Evolutionary conservation across 805 yeast genomes (phyloP).

Genomic region (Saccharomycopsis selenospora): DNA sequence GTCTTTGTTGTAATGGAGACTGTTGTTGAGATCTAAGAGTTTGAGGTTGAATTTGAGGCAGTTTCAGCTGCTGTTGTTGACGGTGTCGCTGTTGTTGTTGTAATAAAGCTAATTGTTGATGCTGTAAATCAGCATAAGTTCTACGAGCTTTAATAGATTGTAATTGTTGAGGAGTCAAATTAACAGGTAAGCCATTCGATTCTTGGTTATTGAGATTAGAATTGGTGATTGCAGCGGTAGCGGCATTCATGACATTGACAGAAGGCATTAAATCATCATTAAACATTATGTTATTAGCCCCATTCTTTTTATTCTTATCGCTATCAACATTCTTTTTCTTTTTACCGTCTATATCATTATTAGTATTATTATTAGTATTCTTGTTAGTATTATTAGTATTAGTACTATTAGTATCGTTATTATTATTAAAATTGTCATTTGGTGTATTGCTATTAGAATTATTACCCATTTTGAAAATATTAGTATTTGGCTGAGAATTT

Average conservation of each 20-base stretch:
- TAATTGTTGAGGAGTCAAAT: constrained; percentile 9
- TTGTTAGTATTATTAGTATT: too few relatives aligned
- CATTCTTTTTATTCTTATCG: not conserved
- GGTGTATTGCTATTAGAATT: too few relatives aligned
- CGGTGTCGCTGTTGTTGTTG: constrained; percentile 22
- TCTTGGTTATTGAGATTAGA: constrained; percentile 5
- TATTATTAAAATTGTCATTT: too few relatives aligned
- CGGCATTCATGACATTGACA: constrained; percentile 18
- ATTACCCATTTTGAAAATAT: too few relatives aligned
- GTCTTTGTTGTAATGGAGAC: not conserved
- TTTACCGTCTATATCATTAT: too few relatives aligned
- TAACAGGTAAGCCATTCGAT: constrained; percentile 1
- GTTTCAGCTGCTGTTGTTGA: constrained; percentile 5
- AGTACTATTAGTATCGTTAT: too few relatives aligned
- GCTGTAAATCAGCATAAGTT: constrained; percentile 12
- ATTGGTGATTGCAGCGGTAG: constrained; percentile 18
- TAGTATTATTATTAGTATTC: too few relatives aligned
- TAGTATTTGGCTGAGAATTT: too few relatives aligned
- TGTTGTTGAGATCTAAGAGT: not conserved
- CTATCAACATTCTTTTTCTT: not conserved
- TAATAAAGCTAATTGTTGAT: constrained; percentile 11
- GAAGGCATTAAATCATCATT: constrained; percentile 6
- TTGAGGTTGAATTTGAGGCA: not conserved
- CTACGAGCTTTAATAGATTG: constrained; percentile 15
- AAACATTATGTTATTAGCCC: not conserved